These are phyloP conservation scores for Candida buenavistaensis DNA, from an alignment of 1,139 yeast species.

Conservation along the genomic window DNA sequence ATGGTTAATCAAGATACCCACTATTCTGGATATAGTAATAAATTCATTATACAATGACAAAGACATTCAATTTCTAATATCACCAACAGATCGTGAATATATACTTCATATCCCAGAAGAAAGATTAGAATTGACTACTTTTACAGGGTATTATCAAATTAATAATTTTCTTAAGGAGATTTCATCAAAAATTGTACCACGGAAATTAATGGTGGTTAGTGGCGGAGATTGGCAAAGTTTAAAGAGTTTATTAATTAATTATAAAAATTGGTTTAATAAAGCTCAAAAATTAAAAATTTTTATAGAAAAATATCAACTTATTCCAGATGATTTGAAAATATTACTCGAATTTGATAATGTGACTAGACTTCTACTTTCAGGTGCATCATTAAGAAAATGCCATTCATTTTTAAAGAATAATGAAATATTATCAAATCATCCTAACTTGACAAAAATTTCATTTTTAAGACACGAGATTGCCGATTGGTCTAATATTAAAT, in stretches of 20 bases:
- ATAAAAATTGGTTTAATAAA: slow-evolving; percentile 18
- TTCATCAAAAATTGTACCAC: slow-evolving; percentile 29
- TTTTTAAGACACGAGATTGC: slow-evolving; percentile 33
- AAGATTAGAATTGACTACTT: slow-evolving; percentile 23
- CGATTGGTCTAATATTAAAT: slow-evolving; percentile 27
- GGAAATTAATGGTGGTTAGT: slow-evolving; percentile 26
- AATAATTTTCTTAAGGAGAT: slow-evolving; percentile 25
- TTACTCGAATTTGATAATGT: slow-evolving; percentile 28
- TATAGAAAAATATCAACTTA: slow-evolving; percentile 27
- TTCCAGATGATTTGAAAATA: slow-evolving; percentile 21
- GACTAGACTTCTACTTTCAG: slow-evolving; percentile 30
- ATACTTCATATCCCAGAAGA: slow-evolving; percentile 18
- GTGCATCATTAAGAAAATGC: slow-evolving; percentile 20
- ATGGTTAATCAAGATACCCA: slow-evolving; percentile 22
- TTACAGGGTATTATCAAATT: slow-evolving; percentile 31
- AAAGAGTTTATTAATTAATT: slow-evolving; percentile 23
- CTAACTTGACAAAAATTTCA: slow-evolving; percentile 24
- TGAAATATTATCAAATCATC: slow-evolving; percentile 13
- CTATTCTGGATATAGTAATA: slow-evolving; percentile 23
- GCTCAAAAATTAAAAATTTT: slow-evolving; percentile 24
- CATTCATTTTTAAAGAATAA: slow-evolving; percentile 10
- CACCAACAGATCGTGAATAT: slow-evolving; percentile 33
- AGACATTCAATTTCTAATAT: slow-evolving; percentile 35
- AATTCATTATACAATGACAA: slow-evolving; percentile 24
- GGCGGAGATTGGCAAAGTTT: slow-evolving; percentile 36